phyloP scores from a whole-genome alignment of 2,329 filamentous ascomycete species.

The Hypocreales sp. region DNA sequence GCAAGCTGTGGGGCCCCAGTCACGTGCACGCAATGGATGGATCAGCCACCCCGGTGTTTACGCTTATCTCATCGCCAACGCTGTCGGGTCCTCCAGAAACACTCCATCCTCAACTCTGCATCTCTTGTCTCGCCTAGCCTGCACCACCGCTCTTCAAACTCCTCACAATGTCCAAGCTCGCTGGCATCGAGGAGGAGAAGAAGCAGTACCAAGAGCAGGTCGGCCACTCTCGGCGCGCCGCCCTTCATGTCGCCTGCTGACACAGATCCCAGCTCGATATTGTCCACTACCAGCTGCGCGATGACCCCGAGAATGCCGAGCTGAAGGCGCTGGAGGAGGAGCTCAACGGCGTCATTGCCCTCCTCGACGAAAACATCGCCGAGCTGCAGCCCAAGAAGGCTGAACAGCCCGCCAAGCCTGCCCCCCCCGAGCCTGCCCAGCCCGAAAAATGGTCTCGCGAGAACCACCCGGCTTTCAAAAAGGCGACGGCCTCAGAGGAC shows the following conservation, averaged over 20 bases:
- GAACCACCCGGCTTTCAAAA: slow-evolving; percentile 65
- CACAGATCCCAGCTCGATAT: slow-evolving; percentile 51
- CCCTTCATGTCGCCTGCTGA: not conserved
- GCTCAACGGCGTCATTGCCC: slow-evolving; percentile 65
- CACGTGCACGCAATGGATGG: no score
- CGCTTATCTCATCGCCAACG: no score
- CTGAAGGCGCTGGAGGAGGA: slow-evolving; percentile 64
- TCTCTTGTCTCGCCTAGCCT: no score
- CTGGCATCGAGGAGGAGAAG: slow-evolving; percentile 34
- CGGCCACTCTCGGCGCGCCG: slow-evolving; percentile 6
- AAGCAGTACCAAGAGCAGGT: slow-evolving; percentile 43
- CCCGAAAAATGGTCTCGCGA: slow-evolving; percentile 67
- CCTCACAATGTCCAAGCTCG: no score
- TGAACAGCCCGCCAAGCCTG: slow-evolving; percentile 27
- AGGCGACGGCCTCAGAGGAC: slow-evolving; percentile 27
- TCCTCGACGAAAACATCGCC: slow-evolving; percentile 66
- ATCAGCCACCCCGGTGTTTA: no score
- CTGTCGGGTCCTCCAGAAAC: no score
- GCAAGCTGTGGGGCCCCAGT: no score
- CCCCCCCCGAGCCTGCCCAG: slow-evolving; percentile 27
- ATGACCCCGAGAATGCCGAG: slow-evolving; percentile 67
- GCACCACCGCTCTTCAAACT: no score
- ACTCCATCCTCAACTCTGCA: no score
- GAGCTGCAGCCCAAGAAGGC: slow-evolving; percentile 48
- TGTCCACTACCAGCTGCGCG: slow-evolving; percentile 58